Evolutionary conservation across 2,329 filamentous ascomycete species (phyloP).

Genomic region (Basipetospora chlamydospora): DNA sequence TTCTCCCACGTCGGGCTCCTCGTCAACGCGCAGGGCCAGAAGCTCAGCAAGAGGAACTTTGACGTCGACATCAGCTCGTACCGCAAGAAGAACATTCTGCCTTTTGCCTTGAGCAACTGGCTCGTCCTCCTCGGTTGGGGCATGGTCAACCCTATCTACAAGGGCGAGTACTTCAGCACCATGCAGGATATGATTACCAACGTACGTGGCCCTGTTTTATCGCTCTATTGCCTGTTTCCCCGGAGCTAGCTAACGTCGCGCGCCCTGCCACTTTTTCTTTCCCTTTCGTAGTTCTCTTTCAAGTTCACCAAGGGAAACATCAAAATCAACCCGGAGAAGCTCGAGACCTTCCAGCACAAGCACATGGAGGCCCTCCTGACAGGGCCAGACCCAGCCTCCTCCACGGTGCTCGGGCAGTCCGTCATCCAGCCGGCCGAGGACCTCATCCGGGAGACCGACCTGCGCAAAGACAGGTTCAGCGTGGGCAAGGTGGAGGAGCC

Average conservation of each 20-base stretch:
- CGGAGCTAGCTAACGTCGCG: no score
- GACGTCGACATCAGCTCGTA: conserved; percentile 37
- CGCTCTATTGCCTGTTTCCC: no score
- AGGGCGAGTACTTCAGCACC: conserved; percentile 57
- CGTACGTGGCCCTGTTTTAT: conserved; percentile 33
- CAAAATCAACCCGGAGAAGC: conserved; percentile 65
- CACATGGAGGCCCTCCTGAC: conserved; percentile 30
- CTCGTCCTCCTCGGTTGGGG: conserved; percentile 76
- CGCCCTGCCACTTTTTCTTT: no score
- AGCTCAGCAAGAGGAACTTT: conserved; percentile 71
- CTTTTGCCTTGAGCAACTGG: conserved; percentile 56
- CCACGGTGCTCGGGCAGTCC: neutral
- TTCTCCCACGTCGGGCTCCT: conserved; percentile 73
- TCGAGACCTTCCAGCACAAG: conserved; percentile 62
- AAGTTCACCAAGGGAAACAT: conserved; percentile 89
- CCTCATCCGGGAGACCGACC: neutral
- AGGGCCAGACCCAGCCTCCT: neutral
- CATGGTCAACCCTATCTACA: no score
- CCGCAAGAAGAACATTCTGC: conserved; percentile 28
- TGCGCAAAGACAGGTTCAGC: no score
- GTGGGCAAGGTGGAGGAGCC: no score
- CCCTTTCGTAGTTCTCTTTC: conserved; percentile 68
- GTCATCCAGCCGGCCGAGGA: neutral
- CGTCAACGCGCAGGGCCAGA: conserved; percentile 52
- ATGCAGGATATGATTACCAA: conserved; percentile 56